Percentiles rank a stretch among this genome's conserved stretches.
Conservation (phyloP, 2,329 filamentous ascomycete genomes). For the Colletotrichum musicola region DNA sequence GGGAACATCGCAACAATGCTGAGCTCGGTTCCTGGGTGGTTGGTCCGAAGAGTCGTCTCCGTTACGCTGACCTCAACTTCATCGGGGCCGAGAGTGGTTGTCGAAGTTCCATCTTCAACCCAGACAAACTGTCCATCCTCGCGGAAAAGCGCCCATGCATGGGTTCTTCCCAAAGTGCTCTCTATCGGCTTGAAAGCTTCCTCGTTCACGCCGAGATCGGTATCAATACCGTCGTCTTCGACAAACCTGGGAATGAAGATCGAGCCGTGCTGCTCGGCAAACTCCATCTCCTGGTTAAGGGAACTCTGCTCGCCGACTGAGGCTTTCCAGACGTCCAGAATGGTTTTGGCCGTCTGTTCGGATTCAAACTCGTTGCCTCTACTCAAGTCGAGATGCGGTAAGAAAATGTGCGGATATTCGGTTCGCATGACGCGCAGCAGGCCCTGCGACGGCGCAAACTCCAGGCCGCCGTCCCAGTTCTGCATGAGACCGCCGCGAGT, state of each 20-base stretch:
- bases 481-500: conserved; percentile 25
- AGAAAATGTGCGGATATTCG: conserved; percentile 26
- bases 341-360: fast-evolving
- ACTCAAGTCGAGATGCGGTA: conserved; percentile 34
- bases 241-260: conserved; percentile 34
- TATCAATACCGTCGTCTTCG: conserved; percentile 31
- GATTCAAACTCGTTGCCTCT: not conserved
- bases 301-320: not conserved
- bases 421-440: conserved; percentile 39
- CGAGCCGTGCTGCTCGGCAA: conserved; percentile 28
- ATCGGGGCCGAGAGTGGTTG: not conserved
- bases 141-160: not conserved
- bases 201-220: not conserved
- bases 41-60: not conserved
- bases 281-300: conserved; percentile 31
- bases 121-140: not conserved
- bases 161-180: not conserved
- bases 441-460: conserved; percentile 38
- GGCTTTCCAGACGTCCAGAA: not conserved
- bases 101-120: not conserved
- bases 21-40: not conserved
- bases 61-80: not conserved
- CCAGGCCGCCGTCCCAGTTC: conserved; percentile 23
- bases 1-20: not conserved
- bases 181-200: not conserved